A percentile compares a stretch with the other conserved stretches of the same genome.
phyloP scores from a whole-genome alignment of 2,329 filamentous ascomycete genomes.

The Xylariaceae sp. region DNA sequence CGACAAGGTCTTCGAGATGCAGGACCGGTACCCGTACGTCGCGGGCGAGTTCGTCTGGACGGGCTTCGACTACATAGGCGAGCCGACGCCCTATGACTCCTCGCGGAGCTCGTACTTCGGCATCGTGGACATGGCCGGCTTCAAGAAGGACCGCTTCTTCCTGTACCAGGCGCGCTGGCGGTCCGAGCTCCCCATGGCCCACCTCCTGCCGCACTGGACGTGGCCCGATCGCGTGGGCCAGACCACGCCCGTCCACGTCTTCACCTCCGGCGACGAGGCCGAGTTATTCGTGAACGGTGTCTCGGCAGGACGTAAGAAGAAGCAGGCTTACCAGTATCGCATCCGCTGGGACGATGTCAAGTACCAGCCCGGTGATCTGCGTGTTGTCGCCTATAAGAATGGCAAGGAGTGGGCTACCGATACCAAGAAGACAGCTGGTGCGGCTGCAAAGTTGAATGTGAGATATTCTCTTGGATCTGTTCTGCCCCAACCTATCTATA shows the following conservation, averaged over 20 bases:
- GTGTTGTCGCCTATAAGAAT: constrained; percentile 43
- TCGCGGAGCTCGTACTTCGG: constrained; percentile 50
- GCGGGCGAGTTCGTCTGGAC: constrained; percentile 52
- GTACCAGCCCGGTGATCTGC: constrained; percentile 43
- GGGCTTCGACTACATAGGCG: constrained; percentile 46
- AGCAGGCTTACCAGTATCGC: constrained; percentile 36
- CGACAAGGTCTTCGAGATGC: constrained; percentile 47
- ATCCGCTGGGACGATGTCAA: constrained; percentile 48
- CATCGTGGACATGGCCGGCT: constrained; percentile 52
- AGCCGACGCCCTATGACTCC: constrained; percentile 43
- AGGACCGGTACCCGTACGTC: constrained; percentile 44
- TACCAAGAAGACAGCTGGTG: constrained; percentile 37
- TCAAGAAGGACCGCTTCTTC: constrained; percentile 51
- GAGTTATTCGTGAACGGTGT: constrained; percentile 49
- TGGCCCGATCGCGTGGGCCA: constrained; percentile 44
- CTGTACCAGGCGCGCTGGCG: constrained; percentile 51
- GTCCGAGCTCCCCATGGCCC: constrained; percentile 41
- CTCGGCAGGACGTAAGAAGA: constrained; percentile 38
- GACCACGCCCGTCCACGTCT: constrained; percentile 50
- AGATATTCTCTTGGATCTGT: constrained; percentile 1
- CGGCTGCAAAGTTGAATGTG: constrained; percentile 33
- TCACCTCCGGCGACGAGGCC: constrained; percentile 46
- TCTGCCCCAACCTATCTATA: no score
- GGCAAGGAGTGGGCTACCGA: constrained; percentile 42
- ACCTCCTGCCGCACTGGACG: constrained; percentile 53